Conservation (phyloP, 1,139 yeast species). For the Geotrichum phurueaensis region DNA sequence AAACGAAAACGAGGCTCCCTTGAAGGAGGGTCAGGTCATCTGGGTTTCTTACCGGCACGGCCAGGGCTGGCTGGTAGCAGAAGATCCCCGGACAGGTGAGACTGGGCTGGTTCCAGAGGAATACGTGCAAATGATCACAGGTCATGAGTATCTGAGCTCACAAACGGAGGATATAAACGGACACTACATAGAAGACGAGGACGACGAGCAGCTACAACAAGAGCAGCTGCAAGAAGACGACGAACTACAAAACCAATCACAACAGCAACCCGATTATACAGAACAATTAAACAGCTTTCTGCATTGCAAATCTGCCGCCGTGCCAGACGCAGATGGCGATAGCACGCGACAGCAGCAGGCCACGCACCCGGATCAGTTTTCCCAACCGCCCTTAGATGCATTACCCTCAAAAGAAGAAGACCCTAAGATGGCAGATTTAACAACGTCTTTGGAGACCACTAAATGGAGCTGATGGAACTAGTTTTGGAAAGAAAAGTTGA, state of each 20-base stretch:
- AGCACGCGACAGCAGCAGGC: not conserved
- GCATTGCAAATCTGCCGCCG: not conserved
- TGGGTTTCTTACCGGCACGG: slow-evolving; percentile 91
- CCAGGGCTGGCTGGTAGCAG: slow-evolving; percentile 97
- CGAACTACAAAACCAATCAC: not conserved
- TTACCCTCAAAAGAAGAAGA: not conserved
- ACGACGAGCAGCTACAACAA: not conserved
- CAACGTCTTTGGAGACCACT: not conserved
- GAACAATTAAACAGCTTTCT: not conserved
- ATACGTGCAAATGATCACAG: slow-evolving; percentile 55
- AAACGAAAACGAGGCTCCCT: slow-evolving; percentile 81
- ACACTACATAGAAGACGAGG: not conserved
- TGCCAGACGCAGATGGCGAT: not conserved
- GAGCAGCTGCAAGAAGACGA: not conserved
- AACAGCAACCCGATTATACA: not conserved
- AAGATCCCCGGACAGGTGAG: slow-evolving; percentile 67
- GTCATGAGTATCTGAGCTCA: slow-evolving; percentile 7
- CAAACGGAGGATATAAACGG: not conserved
- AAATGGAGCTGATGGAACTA: not conserved
- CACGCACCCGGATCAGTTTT: not conserved
- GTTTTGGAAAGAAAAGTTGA: too few species aligned
- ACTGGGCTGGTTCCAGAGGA: slow-evolving; percentile 96
- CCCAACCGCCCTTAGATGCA: not conserved
- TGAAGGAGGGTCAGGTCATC: slow-evolving; percentile 74
- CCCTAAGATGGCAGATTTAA: not conserved